These are phyloP conservation scores for Curvularia hawaiiensis DNA, from an alignment of 2,329 filamentous ascomycete genomes.

Conservation along the genomic window DNA sequence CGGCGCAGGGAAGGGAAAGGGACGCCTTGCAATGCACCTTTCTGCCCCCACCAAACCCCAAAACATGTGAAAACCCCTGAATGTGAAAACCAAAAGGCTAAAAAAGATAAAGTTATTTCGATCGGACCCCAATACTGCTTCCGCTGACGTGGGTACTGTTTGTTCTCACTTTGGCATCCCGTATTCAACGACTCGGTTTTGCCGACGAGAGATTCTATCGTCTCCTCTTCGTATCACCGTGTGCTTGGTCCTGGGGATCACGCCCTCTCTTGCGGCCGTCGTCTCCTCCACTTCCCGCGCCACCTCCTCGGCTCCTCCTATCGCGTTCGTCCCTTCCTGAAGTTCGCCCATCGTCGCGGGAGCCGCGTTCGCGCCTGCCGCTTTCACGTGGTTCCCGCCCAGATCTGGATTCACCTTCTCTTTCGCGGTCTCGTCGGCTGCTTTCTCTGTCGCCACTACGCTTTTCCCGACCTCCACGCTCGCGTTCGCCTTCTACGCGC, in stretches of 20 bases:
- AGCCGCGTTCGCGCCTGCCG: slow-evolving; percentile 31
- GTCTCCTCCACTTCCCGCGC: slow-evolving; percentile 20
- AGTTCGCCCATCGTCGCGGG: slow-evolving; percentile 29
- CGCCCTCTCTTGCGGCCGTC: slow-evolving; percentile 32
- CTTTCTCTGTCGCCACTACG: slow-evolving; percentile 32
- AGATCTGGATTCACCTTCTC: slow-evolving; percentile 20
- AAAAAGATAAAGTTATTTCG: background rate
- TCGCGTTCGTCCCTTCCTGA: slow-evolving; percentile 35
- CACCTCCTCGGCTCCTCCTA: slow-evolving; percentile 26
- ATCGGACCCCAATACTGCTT: background rate
- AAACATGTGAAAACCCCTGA: background rate
- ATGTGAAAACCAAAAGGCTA: background rate
- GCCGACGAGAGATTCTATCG: slow-evolving; percentile 17
- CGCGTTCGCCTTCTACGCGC: slow-evolving; percentile 34
- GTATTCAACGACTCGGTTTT: background rate
- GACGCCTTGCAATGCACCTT: slow-evolving; percentile 1
- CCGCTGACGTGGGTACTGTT: background rate
- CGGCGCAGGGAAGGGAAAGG: background rate
- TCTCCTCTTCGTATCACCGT: slow-evolving; percentile 33
- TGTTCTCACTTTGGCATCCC: background rate
- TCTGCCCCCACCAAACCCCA: background rate
- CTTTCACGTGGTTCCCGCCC: slow-evolving; percentile 26
- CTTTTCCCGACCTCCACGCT: slow-evolving; percentile 35
- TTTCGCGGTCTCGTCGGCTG: slow-evolving; percentile 21
- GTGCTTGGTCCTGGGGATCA: slow-evolving; percentile 30